These are phyloP conservation scores for Cercospora sp. DNA, from an alignment of 2,329 filamentous ascomycete species.

Conservation along the genomic window DNA sequence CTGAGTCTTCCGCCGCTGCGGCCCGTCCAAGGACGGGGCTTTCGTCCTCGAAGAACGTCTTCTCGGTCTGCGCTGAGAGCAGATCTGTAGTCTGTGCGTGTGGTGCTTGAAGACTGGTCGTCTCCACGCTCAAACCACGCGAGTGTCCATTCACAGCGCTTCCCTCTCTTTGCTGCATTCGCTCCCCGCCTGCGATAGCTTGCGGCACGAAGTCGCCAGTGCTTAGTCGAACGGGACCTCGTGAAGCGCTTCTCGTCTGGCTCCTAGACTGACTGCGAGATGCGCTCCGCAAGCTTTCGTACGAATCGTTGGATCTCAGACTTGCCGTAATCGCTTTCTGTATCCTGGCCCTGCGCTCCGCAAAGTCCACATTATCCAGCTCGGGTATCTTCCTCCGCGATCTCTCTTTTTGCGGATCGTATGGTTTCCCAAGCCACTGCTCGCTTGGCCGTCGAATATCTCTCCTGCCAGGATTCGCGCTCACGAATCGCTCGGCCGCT, in stretches of 20 bases:
- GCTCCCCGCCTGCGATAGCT: slow-evolving; percentile 32
- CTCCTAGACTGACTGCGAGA: slow-evolving; percentile 28
- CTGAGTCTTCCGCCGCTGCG: slow-evolving; percentile 18
- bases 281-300: slow-evolving; percentile 45
- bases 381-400: slow-evolving; percentile 54
- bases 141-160: not conserved
- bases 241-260: slow-evolving; percentile 18
- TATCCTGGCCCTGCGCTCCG: slow-evolving; percentile 76
- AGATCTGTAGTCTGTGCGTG: slow-evolving; percentile 27
- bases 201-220: slow-evolving; percentile 48
- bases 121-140: slow-evolving; percentile 32
- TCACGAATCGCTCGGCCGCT: slow-evolving; percentile 57
- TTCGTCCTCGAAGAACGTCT: slow-evolving; percentile 53
- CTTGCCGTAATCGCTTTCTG: slow-evolving; percentile 82
- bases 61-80: slow-evolving; percentile 39
- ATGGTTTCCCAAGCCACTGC: slow-evolving; percentile 69
- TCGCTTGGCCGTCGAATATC: slow-evolving; percentile 47
- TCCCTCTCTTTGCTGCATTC: not conserved
- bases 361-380: slow-evolving; percentile 79
- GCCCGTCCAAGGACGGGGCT: slow-evolving; percentile 65
- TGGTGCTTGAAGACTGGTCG: slow-evolving; percentile 23
- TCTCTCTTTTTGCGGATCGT: slow-evolving; percentile 66
- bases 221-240: slow-evolving; percentile 10
- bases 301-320: slow-evolving; percentile 62
- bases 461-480: slow-evolving; percentile 44